These are phyloP conservation scores for Stereum hirsutum DNA, from an alignment of 1,284 basidiomycete species.

Conservation along the genomic window DNA sequence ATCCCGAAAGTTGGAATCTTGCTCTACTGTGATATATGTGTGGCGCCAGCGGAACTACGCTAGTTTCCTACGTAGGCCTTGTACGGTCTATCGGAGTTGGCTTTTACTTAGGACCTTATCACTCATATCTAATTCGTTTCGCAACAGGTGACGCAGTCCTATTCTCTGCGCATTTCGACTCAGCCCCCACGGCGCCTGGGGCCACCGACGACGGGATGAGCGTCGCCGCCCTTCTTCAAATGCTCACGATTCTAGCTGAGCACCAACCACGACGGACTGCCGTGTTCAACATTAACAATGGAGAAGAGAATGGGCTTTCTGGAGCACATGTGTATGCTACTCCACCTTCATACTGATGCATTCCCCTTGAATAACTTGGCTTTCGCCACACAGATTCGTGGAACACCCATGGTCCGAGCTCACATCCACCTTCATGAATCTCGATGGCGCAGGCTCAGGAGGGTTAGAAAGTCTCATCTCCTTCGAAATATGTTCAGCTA, in stretches of 20 bases:
- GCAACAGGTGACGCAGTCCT: constrained; percentile 35
- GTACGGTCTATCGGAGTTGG: no score
- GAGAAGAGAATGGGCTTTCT: constrained; percentile 67
- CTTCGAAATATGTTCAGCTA: no score
- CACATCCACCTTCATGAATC: constrained; percentile 60
- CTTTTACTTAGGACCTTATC: no score
- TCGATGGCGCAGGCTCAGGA: constrained; percentile 74
- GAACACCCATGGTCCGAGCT: constrained; percentile 66
- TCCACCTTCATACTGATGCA: not conserved
- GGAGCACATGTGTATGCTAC: constrained; percentile 54
- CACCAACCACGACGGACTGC: constrained; percentile 49
- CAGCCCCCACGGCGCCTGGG: constrained; percentile 66
- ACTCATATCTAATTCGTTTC: no score
- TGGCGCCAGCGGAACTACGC: no score
- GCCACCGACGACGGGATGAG: constrained; percentile 75
- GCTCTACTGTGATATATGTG: no score
- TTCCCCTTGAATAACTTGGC: not conserved
- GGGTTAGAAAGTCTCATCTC: constrained; percentile 40
- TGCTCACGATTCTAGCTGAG: constrained; percentile 49
- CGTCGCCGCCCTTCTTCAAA: constrained; percentile 54
- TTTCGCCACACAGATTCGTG: constrained; percentile 36
- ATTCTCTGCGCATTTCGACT: constrained; percentile 78
- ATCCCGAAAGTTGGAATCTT: no score
- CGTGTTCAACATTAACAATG: constrained; percentile 77
- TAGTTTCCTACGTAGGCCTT: no score